Base-by-base conservation (phyloP, 352 stramenopile species). In the Pythium folliculosum region DNA sequence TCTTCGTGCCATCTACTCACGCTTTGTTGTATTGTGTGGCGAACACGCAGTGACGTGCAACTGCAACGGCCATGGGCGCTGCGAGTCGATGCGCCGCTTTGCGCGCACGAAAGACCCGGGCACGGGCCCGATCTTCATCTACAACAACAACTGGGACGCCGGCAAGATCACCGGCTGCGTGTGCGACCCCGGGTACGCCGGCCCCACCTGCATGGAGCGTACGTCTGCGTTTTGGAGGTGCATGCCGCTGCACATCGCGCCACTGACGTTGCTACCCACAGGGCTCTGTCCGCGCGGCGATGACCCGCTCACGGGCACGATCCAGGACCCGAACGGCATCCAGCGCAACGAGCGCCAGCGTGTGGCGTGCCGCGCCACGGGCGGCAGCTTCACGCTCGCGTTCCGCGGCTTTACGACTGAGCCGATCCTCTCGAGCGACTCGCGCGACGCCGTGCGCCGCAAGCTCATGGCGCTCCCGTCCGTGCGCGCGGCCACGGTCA, bases 111-210 rank as follows among this genome's bases (percentile, higher is more conserved):
- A 91, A 40, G 85, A 92, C 56, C 78, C 79, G 12, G 84, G 84
- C 14, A 67, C 75, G 0, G 82, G 82, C 25, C 23, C 52, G 7
- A 54, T 86, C 30, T 88, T 81, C 52, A 38, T 67, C 8, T 95
- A 95, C 67, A 58, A 60, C 6, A 86, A 77, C 64, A 84, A 84
- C 55, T 97, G 91, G 91, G 91, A 97, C 65, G 81, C 77, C 44
- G 43, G 81, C 67, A 93, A 93, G 65, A 90, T 97, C 55, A 78
- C 84, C 17, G 91, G 91, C 30, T 97, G 91, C 61, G 70, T 91
- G 13, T 97, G 91, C 72, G 89, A 97, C 58, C 22, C 69, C 14
- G 88, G 87, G 6, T 97, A 90, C 61, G 69, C 74, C 1, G 89
- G 88, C 1, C 78, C 90, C 21, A 84, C 82, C 70, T 98, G 92